These are phyloP conservation scores for Thermochaetoides dissita DNA, from an alignment of 2,329 filamentous ascomycete genomes.

Conservation along the genomic window DNA sequence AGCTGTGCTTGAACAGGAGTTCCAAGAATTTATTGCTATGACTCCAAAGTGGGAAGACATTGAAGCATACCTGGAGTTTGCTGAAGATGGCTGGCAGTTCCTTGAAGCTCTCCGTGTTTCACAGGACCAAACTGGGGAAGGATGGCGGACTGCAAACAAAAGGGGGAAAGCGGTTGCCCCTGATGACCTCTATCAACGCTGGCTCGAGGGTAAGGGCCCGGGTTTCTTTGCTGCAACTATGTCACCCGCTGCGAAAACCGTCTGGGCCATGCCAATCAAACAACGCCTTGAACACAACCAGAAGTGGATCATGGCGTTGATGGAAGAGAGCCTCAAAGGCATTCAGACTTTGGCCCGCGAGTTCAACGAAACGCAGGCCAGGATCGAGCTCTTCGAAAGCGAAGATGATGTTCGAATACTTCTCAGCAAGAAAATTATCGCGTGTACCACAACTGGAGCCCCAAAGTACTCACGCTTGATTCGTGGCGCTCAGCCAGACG, in stretches of 20 bases:
- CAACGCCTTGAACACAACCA: conserved; percentile 20
- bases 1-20: conserved; percentile 9
- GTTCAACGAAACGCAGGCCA: conserved; percentile 28
- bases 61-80: conserved; percentile 36
- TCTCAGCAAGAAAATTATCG: conserved; percentile 45
- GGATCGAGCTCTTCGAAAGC: conserved; percentile 27
- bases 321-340: conserved; percentile 34
- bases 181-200: conserved; percentile 40
- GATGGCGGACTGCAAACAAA: conserved; percentile 31
- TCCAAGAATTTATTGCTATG: conserved; percentile 7
- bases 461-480: conserved; percentile 47
- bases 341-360: conserved; percentile 25
- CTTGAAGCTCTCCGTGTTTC: conserved; percentile 44
- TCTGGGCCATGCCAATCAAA: conserved; percentile 39
- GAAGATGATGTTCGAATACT: conserved; percentile 31
- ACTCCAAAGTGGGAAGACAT: conserved; percentile 18
- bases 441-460: conserved; percentile 57
- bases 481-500: conserved; percentile 37
- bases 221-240: conserved; percentile 26
- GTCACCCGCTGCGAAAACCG: conserved; percentile 11
- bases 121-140: conserved; percentile 21
- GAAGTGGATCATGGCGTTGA: conserved; percentile 31
- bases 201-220: conserved; percentile 33
- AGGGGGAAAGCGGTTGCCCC: conserved; percentile 28
- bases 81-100: conserved; percentile 33